Evolutionary conservation across 1,284 basidiomycete genomes (phyloP).

Genomic region (Moniliophthora roreri): DNA sequence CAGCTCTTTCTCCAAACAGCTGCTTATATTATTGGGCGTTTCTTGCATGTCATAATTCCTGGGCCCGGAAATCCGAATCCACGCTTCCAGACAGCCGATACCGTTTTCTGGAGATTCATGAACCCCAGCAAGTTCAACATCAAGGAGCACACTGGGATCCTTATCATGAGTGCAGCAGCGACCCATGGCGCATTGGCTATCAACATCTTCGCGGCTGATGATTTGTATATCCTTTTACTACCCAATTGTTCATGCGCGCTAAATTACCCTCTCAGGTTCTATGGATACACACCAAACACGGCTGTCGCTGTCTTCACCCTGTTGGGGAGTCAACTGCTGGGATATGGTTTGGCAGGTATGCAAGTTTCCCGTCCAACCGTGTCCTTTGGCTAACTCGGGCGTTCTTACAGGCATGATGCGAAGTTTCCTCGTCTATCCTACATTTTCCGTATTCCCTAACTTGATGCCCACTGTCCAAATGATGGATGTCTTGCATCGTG

Average conservation of each 20-base stretch:
- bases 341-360: conserved; percentile 35
- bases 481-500: conserved; percentile 17
- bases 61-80: conserved; percentile 28
- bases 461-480: conserved; percentile 32
- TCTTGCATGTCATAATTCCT: conserved; percentile 34
- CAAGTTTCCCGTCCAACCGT: no score
- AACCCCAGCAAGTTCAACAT: conserved; percentile 42
- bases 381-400: no score
- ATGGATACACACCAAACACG: conserved; percentile 33
- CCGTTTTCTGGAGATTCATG: conserved; percentile 35
- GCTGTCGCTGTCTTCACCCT: conserved; percentile 37
- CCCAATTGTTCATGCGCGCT: no score
- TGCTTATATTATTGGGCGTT: conserved; percentile 26
- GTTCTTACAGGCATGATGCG: conserved; percentile 17
- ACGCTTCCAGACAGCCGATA: conserved; percentile 26
- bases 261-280: no score
- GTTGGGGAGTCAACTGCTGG: conserved; percentile 40
- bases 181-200: conserved; percentile 40
- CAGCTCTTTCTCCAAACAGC: conserved; percentile 50
- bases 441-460: conserved; percentile 25
- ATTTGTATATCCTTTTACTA: no score
- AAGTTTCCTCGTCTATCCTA: conserved; percentile 27
- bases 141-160: conserved; percentile 74
- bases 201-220: conserved; percentile 38
- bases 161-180: conserved; percentile 66